phyloP scores from a whole-genome alignment of 768 basidiomycete genomes.

The Sporobolomyces pararoseus region DNA sequence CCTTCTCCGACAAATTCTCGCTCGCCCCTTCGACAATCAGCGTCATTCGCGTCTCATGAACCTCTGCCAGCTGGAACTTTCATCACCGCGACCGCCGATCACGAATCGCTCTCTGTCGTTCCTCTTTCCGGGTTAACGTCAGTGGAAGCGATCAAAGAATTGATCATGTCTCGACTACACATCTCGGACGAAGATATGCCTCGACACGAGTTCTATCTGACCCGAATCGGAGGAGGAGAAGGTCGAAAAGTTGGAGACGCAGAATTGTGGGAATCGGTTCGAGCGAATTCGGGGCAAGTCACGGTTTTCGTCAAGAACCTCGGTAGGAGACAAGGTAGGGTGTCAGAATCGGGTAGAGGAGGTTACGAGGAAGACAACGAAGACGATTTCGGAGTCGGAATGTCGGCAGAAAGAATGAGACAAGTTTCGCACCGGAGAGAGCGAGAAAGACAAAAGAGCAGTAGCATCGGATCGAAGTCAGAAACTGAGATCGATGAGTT shows the following conservation, averaged over 20 bases:
- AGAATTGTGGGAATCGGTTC: constrained; percentile 57
- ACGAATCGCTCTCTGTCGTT: constrained; percentile 40
- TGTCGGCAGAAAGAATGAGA: constrained; percentile 59
- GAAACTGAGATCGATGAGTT: constrained; percentile 18
- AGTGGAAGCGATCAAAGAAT: constrained; percentile 38
- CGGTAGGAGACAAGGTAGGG: constrained; percentile 53
- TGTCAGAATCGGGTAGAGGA: constrained; percentile 63
- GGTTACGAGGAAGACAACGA: constrained; percentile 47
- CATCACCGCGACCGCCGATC: constrained; percentile 39
- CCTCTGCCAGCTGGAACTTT: constrained; percentile 20
- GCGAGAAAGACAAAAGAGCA: not conserved
- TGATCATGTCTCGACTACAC: constrained; percentile 53
- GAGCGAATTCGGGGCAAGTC: constrained; percentile 63
- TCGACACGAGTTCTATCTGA: constrained; percentile 75
- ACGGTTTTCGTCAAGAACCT: constrained; percentile 80
- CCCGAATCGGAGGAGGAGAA: constrained; percentile 75
- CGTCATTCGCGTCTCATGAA: not conserved
- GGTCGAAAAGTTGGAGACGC: constrained; percentile 71
- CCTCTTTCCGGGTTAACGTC: constrained; percentile 25
- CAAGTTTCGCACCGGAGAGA: constrained; percentile 53
- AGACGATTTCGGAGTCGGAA: constrained; percentile 66
- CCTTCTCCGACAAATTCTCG: constrained; percentile 11
- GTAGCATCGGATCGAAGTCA: constrained; percentile 54
- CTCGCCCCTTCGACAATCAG: not conserved
- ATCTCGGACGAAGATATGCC: constrained; percentile 78